phyloP scores from a whole-genome alignment of 352 stramenopile genomes.

The Globisporangium carolinianum region DNA sequence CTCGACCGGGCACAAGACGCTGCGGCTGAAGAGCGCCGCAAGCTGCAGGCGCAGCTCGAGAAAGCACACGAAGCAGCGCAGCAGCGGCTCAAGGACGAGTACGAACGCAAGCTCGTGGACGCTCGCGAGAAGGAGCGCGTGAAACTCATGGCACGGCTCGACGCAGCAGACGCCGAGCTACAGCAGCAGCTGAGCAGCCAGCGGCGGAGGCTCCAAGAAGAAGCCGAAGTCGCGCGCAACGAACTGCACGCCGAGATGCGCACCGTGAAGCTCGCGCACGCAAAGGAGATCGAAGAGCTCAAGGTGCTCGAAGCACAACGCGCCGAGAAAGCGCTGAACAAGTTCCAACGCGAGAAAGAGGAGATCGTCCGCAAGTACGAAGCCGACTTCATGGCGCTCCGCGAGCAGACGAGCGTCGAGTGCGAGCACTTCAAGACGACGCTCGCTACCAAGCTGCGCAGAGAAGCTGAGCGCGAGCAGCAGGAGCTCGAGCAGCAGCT shows the following conservation, averaged over 20 bases:
- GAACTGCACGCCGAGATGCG: conserved; percentile 51
- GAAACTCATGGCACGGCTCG: conserved; percentile 66
- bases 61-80: conserved; percentile 48
- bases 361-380: conserved; percentile 61
- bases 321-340: conserved; percentile 25
- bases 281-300: conserved; percentile 56
- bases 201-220: conserved; percentile 61
- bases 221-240: conserved; percentile 50
- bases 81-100: conserved; percentile 59
- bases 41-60: conserved; percentile 43
- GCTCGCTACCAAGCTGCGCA: conserved; percentile 41
- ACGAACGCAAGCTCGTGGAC: conserved; percentile 62
- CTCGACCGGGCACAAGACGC: conserved; percentile 52
- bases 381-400: conserved; percentile 35
- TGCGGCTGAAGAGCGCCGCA: conserved; percentile 48
- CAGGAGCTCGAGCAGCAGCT: conserved; percentile 60
- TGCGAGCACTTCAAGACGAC: conserved; percentile 59
- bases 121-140: conserved; percentile 66
- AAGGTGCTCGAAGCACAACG: conserved; percentile 37
- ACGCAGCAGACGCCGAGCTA: conserved; percentile 67
- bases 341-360: conserved; percentile 55
- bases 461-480: conserved; percentile 54
- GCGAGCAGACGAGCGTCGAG: conserved; percentile 53
- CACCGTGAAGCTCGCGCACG: conserved; percentile 35
- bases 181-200: conserved; percentile 73